Evolutionary conservation across 495 filamentous ascomycete species (phyloP).

Genomic region (Hamigera avellanea): DNA sequence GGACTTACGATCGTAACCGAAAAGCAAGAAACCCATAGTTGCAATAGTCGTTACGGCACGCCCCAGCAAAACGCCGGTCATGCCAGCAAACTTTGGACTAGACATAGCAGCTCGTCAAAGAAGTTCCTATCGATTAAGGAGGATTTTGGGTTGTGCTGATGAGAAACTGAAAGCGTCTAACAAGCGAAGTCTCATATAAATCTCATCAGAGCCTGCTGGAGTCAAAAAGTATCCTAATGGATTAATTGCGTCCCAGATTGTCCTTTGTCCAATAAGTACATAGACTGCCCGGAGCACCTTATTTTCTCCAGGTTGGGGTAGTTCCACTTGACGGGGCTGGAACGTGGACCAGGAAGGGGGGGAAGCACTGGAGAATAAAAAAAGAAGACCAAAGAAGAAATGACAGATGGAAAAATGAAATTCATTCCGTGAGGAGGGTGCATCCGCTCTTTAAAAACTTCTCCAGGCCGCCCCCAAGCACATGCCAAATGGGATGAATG

Average conservation of each 20-base stretch:
- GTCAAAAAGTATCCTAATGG: too few relatives aligned
- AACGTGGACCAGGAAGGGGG: neutral
- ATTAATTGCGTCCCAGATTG: too few relatives aligned
- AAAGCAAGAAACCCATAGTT: conserved; percentile 62
- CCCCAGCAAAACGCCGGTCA: conserved; percentile 52
- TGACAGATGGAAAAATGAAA: neutral
- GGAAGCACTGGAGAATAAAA: neutral
- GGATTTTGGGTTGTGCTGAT: too few relatives aligned
- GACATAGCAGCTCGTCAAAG: neutral
- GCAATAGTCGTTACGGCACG: conserved; percentile 53
- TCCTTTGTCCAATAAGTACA: too few relatives aligned
- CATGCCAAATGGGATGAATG: conserved; percentile 1
- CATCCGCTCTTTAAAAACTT: neutral
- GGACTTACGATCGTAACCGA: conserved; percentile 50
- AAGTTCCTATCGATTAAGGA: too few relatives aligned
- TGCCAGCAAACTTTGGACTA: conserved; percentile 38
- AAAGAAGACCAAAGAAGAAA: neutral
- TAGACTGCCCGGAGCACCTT: too few relatives aligned
- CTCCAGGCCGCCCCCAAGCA: neutral
- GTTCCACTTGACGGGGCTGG: neutral
- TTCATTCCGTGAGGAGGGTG: neutral
- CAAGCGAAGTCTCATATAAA: neutral
- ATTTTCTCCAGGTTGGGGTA: neutral
- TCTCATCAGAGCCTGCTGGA: too few relatives aligned
- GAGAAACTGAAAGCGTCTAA: too few relatives aligned